Evolutionary conservation across 2,329 filamentous ascomycete genomes (phyloP).

Genomic region (Aphanocladium album): DNA sequence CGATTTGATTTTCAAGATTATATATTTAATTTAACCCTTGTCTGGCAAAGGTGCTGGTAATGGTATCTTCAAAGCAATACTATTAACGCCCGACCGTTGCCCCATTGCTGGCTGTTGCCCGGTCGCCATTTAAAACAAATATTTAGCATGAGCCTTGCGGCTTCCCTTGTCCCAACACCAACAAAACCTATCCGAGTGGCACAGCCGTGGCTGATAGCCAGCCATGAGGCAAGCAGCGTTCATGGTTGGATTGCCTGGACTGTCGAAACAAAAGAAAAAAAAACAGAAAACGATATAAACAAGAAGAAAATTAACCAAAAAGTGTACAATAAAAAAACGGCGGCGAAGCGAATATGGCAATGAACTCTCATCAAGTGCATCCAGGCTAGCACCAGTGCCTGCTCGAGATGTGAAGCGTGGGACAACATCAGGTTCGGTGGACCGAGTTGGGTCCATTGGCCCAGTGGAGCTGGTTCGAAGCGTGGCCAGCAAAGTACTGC

Average conservation of each 20-base stretch:
- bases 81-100: not conserved
- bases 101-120: not conserved
- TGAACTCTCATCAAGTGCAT: no score
- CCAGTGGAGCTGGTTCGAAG: not conserved
- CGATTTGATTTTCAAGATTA: no score
- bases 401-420: not conserved
- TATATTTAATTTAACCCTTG: not conserved
- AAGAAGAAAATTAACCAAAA: no score
- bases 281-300: no score
- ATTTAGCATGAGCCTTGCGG: constrained; percentile 5
- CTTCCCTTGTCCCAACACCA: constrained; percentile 2
- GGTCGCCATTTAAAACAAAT: not conserved
- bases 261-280: no score
- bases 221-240: no score
- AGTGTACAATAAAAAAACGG: no score
- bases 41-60: not conserved
- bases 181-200: not conserved
- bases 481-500: constrained; percentile 1
- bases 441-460: not conserved
- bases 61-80: constrained; percentile 8
- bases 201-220: no score
- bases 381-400: not conserved
- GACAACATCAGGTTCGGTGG: not conserved
- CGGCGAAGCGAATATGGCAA: no score
- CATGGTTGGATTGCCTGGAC: no score